phyloP scores from a whole-genome alignment of 768 basidiomycete genomes.

The Mycena metata region DNA sequence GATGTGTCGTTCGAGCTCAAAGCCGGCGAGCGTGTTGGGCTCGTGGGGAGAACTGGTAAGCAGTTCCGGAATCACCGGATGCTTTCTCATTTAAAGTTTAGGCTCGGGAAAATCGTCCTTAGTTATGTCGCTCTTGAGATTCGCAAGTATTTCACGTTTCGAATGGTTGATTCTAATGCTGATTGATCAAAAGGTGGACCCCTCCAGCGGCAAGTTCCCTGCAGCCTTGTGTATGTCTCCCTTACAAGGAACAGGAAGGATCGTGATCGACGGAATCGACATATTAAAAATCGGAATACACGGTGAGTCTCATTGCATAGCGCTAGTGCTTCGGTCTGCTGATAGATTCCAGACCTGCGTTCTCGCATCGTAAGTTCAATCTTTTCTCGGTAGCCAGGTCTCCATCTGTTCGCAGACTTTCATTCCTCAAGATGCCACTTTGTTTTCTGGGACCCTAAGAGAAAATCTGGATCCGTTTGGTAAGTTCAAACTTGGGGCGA shows the following conservation, averaged over 20 bases:
- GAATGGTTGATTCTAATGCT: too few relatives aligned
- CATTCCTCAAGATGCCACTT: constrained; percentile 66
- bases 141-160: background rate
- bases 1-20: constrained; percentile 81
- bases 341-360: constrained; percentile 27
- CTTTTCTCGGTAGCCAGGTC: constrained; percentile 56
- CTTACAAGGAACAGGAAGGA: constrained; percentile 32
- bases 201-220: constrained; percentile 47
- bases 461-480: constrained; percentile 37
- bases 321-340: background rate
- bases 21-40: constrained; percentile 81
- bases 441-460: constrained; percentile 69
- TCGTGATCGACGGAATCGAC: constrained; percentile 62
- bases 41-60: constrained; percentile 73
- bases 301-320: constrained; percentile 49
- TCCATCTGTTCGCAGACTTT: constrained; percentile 67
- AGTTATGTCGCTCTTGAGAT: constrained; percentile 49
- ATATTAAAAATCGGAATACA: constrained; percentile 60
- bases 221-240: too few relatives aligned
- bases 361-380: constrained; percentile 24
- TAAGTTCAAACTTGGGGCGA: background rate
- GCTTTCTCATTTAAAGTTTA: too few relatives aligned
- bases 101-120: constrained; percentile 6
- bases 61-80: background rate
- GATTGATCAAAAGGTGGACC: constrained; percentile 44